A percentile compares a stretch with the other conserved stretches of the same genome.
Conservation (phyloP, 2,329 filamentous ascomycete species). For the Fusarium pininemorale region DNA sequence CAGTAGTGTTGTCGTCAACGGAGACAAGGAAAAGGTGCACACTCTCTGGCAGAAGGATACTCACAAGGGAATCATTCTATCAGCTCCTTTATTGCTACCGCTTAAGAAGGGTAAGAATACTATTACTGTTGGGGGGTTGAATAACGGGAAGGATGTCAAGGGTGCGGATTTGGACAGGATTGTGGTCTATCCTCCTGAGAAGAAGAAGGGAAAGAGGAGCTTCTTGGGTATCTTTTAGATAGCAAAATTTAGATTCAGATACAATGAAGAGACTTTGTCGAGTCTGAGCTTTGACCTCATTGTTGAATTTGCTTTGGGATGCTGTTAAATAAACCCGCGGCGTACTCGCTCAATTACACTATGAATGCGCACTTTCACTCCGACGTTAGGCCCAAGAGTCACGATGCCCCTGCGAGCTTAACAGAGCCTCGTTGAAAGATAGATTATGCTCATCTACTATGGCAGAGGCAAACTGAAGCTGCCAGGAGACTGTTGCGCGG, state of each 20-base stretch:
- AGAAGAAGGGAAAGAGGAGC: slow-evolving; percentile 20
- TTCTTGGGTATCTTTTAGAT: slow-evolving; percentile 1
- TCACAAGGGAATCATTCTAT: slow-evolving; percentile 67
- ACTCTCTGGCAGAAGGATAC: slow-evolving; percentile 62
- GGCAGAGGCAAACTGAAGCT: fast-evolving
- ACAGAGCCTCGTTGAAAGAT: fast-evolving
- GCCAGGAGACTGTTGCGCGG: fast-evolving
- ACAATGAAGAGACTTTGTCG: fast-evolving
- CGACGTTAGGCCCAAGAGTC: fast-evolving
- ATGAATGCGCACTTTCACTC: not conserved
- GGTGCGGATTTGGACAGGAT: slow-evolving; percentile 68
- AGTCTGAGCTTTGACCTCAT: not conserved
- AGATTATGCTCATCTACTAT: fast-evolving
- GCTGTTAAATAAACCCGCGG: fast-evolving
- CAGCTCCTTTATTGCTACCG: slow-evolving; percentile 63
- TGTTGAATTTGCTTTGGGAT: not conserved
- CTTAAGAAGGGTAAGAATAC: slow-evolving; percentile 63
- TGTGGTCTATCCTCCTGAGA: slow-evolving; percentile 67
- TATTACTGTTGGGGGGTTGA: slow-evolving; percentile 66
- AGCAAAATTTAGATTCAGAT: fast-evolving
- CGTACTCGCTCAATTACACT: fast-evolving
- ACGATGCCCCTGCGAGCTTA: fast-evolving
- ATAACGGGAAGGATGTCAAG: slow-evolving; percentile 64
- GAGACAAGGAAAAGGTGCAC: slow-evolving; percentile 54
- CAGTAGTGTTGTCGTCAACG: slow-evolving; percentile 68